Evolutionary conservation across 805 yeast genomes (phyloP).

Genomic region (Suhomyces tanzawaensis): DNA sequence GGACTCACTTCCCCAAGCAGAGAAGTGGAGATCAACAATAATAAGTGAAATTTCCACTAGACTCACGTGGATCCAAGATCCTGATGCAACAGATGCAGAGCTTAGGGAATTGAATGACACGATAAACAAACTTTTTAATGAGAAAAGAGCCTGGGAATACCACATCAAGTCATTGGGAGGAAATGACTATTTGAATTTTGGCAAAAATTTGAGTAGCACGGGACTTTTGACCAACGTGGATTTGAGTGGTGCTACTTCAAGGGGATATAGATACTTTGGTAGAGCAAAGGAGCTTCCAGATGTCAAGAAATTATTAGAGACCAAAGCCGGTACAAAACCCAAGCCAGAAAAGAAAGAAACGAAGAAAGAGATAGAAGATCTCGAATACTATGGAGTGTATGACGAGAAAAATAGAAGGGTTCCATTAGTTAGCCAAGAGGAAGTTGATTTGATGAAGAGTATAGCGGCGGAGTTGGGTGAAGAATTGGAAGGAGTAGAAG

Average conservation of each 20-base stretch:
- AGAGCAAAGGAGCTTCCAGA: conserved; percentile 80
- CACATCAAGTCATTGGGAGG: conserved; percentile 73
- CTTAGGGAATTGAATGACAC: conserved; percentile 74
- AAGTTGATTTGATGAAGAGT: conserved; percentile 8
- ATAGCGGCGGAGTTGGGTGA: conserved; percentile 14
- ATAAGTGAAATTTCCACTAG: conserved; percentile 61
- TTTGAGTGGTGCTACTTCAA: conserved; percentile 25
- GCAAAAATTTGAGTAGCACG: conserved; percentile 18
- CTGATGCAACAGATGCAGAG: conserved; percentile 51
- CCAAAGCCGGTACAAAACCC: conserved; percentile 24
- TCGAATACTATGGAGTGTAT: conserved; percentile 44
- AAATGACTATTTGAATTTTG: conserved; percentile 51
- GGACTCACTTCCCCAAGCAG: conserved; percentile 58
- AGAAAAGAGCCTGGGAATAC: conserved; percentile 76
- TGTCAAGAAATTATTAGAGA: conserved; percentile 38
- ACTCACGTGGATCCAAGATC: conserved; percentile 63
- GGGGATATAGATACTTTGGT: conserved; percentile 76
- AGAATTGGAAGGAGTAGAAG: conserved; percentile 8
- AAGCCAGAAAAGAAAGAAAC: conserved; percentile 12
- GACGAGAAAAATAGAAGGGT: conserved; percentile 21
- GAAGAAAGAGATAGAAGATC: conserved; percentile 20
- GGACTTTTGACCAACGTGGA: conserved; percentile 14
- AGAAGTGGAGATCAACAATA: conserved; percentile 63
- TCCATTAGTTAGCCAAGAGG: background rate
- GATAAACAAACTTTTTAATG: conserved; percentile 62